phyloP scores from a whole-genome alignment of 345 rosid species.

The Euphorbia tirucalli region DNA sequence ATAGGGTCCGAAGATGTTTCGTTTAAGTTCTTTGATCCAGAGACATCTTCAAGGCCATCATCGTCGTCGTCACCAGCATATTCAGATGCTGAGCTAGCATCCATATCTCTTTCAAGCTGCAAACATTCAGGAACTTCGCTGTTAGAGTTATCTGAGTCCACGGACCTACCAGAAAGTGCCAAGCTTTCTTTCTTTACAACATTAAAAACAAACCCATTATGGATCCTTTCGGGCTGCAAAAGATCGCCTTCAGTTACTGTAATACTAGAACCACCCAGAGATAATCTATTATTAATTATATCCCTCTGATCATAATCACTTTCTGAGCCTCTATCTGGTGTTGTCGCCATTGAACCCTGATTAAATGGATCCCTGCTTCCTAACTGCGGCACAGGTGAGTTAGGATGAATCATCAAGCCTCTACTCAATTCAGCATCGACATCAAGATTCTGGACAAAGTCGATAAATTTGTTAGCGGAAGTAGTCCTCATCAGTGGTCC shows the following conservation, averaged over 20 bases:
- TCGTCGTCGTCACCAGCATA: constrained; percentile 21
- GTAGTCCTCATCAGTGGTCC: constrained; percentile 97
- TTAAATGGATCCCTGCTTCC: constrained; percentile 45
- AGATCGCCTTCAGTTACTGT: constrained; percentile 78
- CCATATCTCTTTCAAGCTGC: constrained; percentile 65
- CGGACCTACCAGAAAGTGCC: constrained; percentile 37
- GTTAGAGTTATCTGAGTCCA: constrained; percentile 33
- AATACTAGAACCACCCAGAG: constrained; percentile 47
- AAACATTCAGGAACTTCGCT: constrained; percentile 57
- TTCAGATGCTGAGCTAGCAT: constrained; percentile 67
- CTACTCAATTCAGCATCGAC: constrained; percentile 48
- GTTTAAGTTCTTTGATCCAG: neutral
- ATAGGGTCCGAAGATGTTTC: constrained; percentile 7
- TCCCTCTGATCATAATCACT: constrained; percentile 45
- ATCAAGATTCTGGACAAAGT: constrained; percentile 72
- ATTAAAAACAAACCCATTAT: constrained; percentile 70
- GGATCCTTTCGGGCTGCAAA: constrained; percentile 66
- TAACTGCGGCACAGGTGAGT: constrained; percentile 30
- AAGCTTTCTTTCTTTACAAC: constrained; percentile 63
- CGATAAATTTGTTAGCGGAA: constrained; percentile 77
- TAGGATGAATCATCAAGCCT: constrained; percentile 51
- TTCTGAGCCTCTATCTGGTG: constrained; percentile 48
- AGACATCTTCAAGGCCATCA: constrained; percentile 30
- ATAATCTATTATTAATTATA: constrained; percentile 26
- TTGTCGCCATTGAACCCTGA: constrained; percentile 39